phyloP scores from a whole-genome alignment of 2,329 filamentous ascomycete species.

The Gyromitra esculenta region DNA sequence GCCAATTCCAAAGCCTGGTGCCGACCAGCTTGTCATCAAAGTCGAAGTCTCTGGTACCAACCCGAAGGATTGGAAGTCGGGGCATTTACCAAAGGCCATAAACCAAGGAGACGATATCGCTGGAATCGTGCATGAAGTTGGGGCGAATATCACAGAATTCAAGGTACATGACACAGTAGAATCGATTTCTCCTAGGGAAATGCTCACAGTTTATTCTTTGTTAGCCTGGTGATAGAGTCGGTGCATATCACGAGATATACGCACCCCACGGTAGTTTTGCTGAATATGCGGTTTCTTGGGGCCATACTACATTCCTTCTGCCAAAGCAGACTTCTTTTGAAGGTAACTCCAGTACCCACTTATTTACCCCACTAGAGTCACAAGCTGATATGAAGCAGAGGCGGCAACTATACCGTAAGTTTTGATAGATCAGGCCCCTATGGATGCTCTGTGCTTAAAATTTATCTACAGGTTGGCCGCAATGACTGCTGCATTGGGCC shows the following conservation, averaged over 20 bases:
- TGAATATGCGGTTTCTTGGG: constrained; percentile 62
- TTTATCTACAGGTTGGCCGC: constrained; percentile 64
- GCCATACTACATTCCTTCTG: constrained; percentile 63
- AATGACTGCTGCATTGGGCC: constrained; percentile 66
- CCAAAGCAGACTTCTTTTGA: constrained; percentile 60
- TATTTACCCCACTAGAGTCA: neutral
- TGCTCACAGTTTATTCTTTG: constrained; percentile 62
- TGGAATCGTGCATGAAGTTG: constrained; percentile 67
- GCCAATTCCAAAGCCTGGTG: constrained; percentile 43
- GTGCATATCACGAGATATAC: constrained; percentile 64
- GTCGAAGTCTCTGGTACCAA: constrained; percentile 64
- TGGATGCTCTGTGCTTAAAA: constrained; percentile 61
- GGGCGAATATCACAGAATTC: constrained; percentile 62
- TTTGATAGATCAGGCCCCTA: neutral
- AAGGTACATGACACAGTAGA: neutral
- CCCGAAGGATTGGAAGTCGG: constrained; percentile 62
- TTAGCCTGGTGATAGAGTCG: constrained; percentile 68
- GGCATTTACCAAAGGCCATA: neutral
- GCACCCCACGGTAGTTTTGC: constrained; percentile 57
- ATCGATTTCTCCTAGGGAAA: neutral
- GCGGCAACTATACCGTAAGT: constrained; percentile 22
- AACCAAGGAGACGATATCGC: constrained; percentile 66
- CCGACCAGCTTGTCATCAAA: constrained; percentile 62
- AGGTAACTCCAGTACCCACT: constrained; percentile 61
- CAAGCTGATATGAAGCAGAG: neutral